A percentile compares a stretch with the other conserved stretches of the same genome.
Conservation (phyloP, 169 alveolate species). For the Babesia ovis region DNA sequence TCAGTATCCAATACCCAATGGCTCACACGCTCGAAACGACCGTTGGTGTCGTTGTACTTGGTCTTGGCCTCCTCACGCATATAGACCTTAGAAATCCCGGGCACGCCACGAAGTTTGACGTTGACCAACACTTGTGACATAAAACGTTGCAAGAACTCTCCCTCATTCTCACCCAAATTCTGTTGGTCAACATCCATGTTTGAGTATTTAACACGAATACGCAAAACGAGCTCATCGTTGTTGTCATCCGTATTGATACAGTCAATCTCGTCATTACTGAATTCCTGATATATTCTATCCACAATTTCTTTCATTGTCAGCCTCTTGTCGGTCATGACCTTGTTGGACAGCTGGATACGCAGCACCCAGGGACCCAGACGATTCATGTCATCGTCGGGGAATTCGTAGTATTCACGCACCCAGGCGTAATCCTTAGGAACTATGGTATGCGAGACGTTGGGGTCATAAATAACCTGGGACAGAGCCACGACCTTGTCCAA, state of each 20-base stretch:
- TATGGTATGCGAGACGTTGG: conserved; percentile 92
- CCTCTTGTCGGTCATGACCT: conserved; percentile 93
- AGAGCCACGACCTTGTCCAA: conserved; percentile 89
- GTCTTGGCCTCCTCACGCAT: conserved; percentile 93
- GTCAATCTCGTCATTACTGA: conserved; percentile 87
- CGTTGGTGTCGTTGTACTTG: conserved; percentile 85
- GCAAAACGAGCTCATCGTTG: conserved; percentile 92
- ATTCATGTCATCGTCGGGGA: conserved; percentile 91
- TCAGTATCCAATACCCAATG: conserved; percentile 99
- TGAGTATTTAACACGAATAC: conserved; percentile 89
- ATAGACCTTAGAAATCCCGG: conserved; percentile 92
- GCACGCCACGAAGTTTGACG: conserved; percentile 81
- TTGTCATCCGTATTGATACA: conserved; percentile 96
- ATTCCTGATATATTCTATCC: conserved; percentile 87
- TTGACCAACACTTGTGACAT: conserved; percentile 85
- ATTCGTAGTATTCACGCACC: conserved; percentile 93
- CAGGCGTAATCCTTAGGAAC: conserved; percentile 90
- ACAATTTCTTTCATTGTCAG: conserved; percentile 93
- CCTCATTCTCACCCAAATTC: conserved; percentile 83
- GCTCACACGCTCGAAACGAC: conserved; percentile 86
- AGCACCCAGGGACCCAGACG: conserved; percentile 94
- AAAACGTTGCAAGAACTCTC: conserved; percentile 83
- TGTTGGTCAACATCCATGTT: conserved; percentile 60
- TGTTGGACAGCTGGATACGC: conserved; percentile 92
- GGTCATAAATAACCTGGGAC: conserved; percentile 96